A percentile compares a stretch with the other conserved stretches of the same genome.
These are phyloP conservation scores for Fraxinus velutina DNA, from an alignment of 305 asterid genomes.

Conservation along the genomic window DNA sequence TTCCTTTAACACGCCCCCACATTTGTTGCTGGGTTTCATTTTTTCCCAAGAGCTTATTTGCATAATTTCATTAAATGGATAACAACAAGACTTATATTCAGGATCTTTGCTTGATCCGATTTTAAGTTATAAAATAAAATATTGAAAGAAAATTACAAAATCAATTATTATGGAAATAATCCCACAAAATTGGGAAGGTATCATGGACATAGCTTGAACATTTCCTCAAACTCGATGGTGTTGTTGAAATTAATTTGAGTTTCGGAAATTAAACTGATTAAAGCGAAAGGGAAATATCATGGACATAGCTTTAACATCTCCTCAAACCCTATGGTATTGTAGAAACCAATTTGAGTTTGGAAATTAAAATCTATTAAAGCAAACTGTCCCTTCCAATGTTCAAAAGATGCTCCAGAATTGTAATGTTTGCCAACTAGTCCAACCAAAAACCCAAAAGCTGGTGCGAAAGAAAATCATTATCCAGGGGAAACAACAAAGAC, in stretches of 20 bases:
- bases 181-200: neutral
- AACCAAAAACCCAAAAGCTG: neutral
- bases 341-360: neutral
- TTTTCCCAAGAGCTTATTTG: neutral
- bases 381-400: neutral
- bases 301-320: neutral
- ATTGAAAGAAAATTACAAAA: neutral
- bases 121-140: neutral
- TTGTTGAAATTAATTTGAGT: neutral
- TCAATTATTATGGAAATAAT: neutral
- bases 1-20: neutral
- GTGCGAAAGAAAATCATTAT: neutral
- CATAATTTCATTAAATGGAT: neutral
- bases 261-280: neutral
- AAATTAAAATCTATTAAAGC: neutral
- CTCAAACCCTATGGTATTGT: neutral
- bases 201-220: neutral
- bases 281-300: neutral
- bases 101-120: neutral
- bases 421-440: neutral
- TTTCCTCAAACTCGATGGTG: neutral
- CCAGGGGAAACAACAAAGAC: neutral
- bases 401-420: neutral
- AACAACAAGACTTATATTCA: neutral
- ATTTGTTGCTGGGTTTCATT: neutral